Conservation (phyloP, 2,329 filamentous ascomycete species). For the Epichloe hybrida region DNA sequence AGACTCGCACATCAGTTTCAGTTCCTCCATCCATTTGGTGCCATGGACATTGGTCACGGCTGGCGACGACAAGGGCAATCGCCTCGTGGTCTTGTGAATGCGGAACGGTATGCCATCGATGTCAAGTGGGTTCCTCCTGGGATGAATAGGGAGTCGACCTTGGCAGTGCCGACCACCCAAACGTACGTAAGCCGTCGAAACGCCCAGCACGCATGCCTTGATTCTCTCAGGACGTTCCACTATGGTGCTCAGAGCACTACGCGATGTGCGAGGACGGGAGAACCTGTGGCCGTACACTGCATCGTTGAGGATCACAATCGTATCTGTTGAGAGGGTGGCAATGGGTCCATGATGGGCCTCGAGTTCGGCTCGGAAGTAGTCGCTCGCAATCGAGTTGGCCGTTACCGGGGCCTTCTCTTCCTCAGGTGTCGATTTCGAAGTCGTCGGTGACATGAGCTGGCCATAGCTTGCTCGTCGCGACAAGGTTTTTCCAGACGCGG, state of each 20-base stretch:
- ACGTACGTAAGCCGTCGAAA: conserved; percentile 81
- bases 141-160: conserved; percentile 53
- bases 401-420: conserved; percentile 29
- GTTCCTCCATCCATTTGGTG: conserved; percentile 81
- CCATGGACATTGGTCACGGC: conserved; percentile 88
- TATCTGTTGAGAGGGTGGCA: conserved; percentile 36
- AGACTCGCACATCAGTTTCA: conserved; percentile 70
- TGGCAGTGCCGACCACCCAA: conserved; percentile 68
- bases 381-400: conserved; percentile 44
- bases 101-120: conserved; percentile 60
- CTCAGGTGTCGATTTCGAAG: conserved; percentile 13
- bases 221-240: conserved; percentile 90
- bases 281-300: conserved; percentile 90
- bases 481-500: conserved; percentile 21
- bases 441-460: conserved; percentile 26
- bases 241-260: conserved; percentile 59
- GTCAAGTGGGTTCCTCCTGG: conserved; percentile 39
- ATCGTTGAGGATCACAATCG: conserved; percentile 80
- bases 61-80: conserved; percentile 55
- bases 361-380: conserved; percentile 59
- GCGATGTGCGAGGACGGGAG: conserved; percentile 66
- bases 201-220: conserved; percentile 67
- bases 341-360: conserved; percentile 41
- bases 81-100: conserved; percentile 67
- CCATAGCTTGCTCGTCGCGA: conserved; percentile 36